These are phyloP conservation scores for Corinectria fuckeliana DNA, from an alignment of 2,329 filamentous ascomycete species.

Conservation along the genomic window DNA sequence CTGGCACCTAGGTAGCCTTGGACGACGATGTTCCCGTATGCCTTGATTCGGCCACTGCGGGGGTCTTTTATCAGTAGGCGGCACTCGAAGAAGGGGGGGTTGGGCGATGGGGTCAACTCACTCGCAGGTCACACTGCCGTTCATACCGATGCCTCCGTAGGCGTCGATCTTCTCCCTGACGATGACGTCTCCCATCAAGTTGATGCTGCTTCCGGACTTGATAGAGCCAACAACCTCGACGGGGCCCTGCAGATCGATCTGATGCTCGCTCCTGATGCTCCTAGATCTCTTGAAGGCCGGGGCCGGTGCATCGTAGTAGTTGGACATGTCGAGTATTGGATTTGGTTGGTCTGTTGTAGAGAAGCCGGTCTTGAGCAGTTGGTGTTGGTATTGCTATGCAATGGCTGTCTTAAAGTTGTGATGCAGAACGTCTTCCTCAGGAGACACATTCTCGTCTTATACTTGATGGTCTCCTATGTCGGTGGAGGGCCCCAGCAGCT, in stretches of 20 bases:
- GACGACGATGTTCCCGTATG: constrained; percentile 54
- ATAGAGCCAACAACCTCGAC: constrained; percentile 56
- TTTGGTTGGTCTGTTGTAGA: background rate
- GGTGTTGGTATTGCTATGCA: background rate
- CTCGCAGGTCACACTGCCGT: constrained; percentile 52
- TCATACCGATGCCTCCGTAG: constrained; percentile 52
- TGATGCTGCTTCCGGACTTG: constrained; percentile 52
- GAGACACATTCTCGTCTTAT: constrained; percentile 16
- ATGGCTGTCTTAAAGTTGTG: background rate
- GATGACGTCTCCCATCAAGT: constrained; percentile 51
- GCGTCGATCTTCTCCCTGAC: constrained; percentile 55
- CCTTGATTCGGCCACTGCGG: constrained; percentile 51
- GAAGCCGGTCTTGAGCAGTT: background rate
- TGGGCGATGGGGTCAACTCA: constrained; percentile 33
- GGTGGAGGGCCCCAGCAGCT: constrained; percentile 8
- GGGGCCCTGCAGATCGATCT: constrained; percentile 50
- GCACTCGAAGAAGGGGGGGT: background rate
- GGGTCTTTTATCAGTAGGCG: background rate
- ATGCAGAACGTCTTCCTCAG: background rate
- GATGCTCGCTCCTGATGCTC: constrained; percentile 51
- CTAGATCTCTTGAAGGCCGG: constrained; percentile 42
- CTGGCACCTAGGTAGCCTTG: constrained; percentile 47
- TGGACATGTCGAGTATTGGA: constrained; percentile 32
- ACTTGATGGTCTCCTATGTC: background rate
- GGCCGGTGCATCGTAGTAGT: constrained; percentile 34